Conservation (phyloP, 257 asterid species). For the Nemophila menziesii region DNA sequence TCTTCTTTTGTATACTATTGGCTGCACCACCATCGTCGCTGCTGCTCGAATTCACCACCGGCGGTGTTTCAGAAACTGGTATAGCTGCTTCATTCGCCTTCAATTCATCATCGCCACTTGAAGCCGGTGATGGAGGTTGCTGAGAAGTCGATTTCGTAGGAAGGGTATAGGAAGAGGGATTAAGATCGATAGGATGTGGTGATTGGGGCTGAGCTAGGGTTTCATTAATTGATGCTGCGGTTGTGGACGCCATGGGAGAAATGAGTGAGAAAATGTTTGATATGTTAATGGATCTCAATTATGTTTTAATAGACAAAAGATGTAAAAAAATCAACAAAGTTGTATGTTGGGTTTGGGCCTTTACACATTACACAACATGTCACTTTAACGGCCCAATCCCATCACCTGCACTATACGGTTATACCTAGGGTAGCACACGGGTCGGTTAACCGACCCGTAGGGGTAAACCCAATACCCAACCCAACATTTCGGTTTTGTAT, state of each 20-base stretch:
- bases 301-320: too few relatives aligned
- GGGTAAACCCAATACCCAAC: too few relatives aligned
- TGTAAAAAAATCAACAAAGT: too few relatives aligned
- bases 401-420: too few relatives aligned
- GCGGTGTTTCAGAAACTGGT: not conserved
- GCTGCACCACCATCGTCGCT: slow-evolving; percentile 25
- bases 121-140: slow-evolving; percentile 15
- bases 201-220: slow-evolving; percentile 23
- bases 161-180: slow-evolving; percentile 16
- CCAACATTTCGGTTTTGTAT: too few relatives aligned
- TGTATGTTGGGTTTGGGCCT: too few relatives aligned
- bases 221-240: slow-evolving; percentile 28
- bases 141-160: slow-evolving; percentile 8
- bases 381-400: too few relatives aligned
- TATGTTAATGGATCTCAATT: too few relatives aligned
- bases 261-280: not conserved
- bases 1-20: slow-evolving; percentile 65
- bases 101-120: slow-evolving; percentile 27
- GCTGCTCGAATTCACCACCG: slow-evolving; percentile 15
- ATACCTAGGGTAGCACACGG: too few relatives aligned
- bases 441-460: too few relatives aligned
- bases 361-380: too few relatives aligned
- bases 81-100: slow-evolving; percentile 11
- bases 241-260: slow-evolving; percentile 17
- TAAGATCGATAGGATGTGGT: slow-evolving; percentile 38